Evolutionary conservation across 2,329 filamentous ascomycete species (phyloP), one percentile per base, ranked within the genome.

Genomic region (Ampelomyces quisqualis): DNA sequence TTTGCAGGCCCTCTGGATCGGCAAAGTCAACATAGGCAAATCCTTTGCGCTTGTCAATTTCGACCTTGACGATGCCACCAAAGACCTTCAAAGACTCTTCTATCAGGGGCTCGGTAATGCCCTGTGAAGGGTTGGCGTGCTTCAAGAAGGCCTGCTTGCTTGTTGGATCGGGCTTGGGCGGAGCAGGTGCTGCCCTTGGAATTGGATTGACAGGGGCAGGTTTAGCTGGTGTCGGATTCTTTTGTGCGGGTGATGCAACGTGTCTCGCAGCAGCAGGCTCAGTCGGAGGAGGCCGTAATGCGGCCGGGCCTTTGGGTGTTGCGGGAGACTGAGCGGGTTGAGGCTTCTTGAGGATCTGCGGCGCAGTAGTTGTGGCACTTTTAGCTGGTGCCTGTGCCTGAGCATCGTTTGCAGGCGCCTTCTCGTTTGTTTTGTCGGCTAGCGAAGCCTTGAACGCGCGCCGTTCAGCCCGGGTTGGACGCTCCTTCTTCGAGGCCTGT

Each of bases 31-130:
- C 85, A 64, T 96, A 95, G 2, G 90, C 91, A 58, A 95, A 95
- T 0, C 90, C 90, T 67, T 96, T 96, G 59, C 90, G 86, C 67
- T 90, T 90, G 64, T 97, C 91, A 38, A 97, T 91, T 57, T 96
- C 91, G 13, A 95, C 88, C 51, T 82, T 85, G 0, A 80, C 80
- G 31, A 96, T 80, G 1, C 79, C 68, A 2, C 91, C 91, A 55
- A 89, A 95, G 0, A 72, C 69, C 30, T 83, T 77, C 62, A 97
- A 81, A 1, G 86, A 83, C 53, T 85, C 79, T 56, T 85, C 83
- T 2, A 97, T 80, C 0, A 90, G 70, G 0, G 84, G 73, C 61
- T 96, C 91, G 0, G 89, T 96, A 32, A 96, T 87, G 10, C 91
- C 91, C 63, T 96, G 91, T 0, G 90, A 93, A 8, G 88, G 82